These are phyloP conservation scores for Calonectria pteridis DNA, from an alignment of 2,329 filamentous ascomycete species.

Conservation along the genomic window DNA sequence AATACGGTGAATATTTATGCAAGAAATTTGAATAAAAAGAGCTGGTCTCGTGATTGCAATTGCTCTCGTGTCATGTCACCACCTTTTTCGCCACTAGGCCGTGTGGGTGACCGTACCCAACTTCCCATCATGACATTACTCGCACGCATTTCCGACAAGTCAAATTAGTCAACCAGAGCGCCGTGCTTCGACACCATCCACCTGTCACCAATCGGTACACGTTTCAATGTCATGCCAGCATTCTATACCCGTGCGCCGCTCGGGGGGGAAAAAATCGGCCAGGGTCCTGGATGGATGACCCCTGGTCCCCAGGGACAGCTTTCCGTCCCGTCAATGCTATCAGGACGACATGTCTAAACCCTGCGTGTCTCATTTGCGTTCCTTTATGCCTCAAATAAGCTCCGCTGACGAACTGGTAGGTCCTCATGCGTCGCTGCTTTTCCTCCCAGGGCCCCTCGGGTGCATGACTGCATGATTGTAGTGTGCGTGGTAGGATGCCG, in stretches of 20 bases:
- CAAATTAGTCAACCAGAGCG: background rate
- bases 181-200: background rate
- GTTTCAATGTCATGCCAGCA: background rate
- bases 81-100: background rate
- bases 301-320: background rate
- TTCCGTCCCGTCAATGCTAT: background rate
- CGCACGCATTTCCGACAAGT: background rate
- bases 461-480: slow-evolving; percentile 1
- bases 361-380: slow-evolving; percentile 7
- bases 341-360: background rate
- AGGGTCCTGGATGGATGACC: background rate
- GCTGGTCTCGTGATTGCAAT: background rate
- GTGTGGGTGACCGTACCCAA: no score
- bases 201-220: background rate
- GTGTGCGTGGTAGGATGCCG: background rate
- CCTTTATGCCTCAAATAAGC: slow-evolving; percentile 13
- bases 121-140: background rate
- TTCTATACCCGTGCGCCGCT: background rate
- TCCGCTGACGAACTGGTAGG: background rate
- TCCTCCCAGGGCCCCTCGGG: background rate
- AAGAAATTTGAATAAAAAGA: background rate
- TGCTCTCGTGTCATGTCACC: background rate
- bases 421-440: slow-evolving; percentile 3
- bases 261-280: background rate
- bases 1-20: background rate